Conservation (phyloP, 805 yeast genomes). For the Metschnikowia proteae region DNA sequence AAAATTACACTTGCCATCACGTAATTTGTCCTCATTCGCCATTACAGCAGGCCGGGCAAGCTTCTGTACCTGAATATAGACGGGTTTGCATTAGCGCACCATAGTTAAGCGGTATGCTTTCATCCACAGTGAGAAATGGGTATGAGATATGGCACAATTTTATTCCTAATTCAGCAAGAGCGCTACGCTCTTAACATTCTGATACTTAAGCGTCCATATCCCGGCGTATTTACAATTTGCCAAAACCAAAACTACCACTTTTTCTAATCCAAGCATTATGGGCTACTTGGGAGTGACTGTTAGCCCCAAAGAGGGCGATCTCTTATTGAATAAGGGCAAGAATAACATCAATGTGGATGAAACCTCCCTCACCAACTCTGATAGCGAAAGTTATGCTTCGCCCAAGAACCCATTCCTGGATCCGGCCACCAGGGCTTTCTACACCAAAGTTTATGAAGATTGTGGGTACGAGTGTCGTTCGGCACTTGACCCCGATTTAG, state of each 20-base stretch:
- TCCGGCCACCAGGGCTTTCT: slow-evolving; percentile 45
- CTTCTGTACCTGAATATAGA: neutral
- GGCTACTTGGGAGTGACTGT: slow-evolving; percentile 1
- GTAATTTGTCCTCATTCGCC: neutral
- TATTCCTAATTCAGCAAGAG: neutral
- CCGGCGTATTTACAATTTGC: neutral
- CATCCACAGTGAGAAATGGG: slow-evolving; percentile 1
- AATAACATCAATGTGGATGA: neutral
- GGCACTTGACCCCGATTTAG: slow-evolving; percentile 53
- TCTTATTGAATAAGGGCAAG: neutral
- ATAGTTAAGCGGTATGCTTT: neutral
- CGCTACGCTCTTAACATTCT: too few species aligned
- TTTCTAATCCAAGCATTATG: neutral
- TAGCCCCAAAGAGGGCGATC: neutral
- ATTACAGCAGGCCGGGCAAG: neutral
- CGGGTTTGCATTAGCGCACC: too few species aligned
- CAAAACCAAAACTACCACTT: neutral
- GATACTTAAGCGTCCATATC: neutral
- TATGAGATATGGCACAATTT: neutral
- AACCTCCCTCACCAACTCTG: slow-evolving; percentile 7
- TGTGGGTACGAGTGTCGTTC: slow-evolving; percentile 52
- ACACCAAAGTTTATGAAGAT: slow-evolving; percentile 42
- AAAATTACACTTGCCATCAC: neutral
- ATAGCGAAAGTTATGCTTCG: slow-evolving; percentile 10
- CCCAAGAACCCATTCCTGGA: slow-evolving; percentile 31